Percentiles rank a stretch among this genome's conserved stretches.
Evolutionary conservation across 169 alveolate species (phyloP).

Genomic region (Cryptosporidium ryanae): DNA sequence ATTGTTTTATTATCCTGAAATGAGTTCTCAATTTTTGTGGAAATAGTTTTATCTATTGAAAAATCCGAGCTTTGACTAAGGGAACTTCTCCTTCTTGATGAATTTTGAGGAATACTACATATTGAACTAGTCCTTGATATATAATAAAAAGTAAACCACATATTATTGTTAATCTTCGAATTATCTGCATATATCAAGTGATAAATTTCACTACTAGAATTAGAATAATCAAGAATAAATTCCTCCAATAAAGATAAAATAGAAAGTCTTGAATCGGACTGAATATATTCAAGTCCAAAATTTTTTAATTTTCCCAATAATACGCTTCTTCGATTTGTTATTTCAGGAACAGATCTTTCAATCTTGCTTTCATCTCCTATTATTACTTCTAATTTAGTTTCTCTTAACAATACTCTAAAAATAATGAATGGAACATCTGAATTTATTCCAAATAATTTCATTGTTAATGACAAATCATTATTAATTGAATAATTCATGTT

Average conservation of each 20-base stretch:
- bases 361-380: not conserved
- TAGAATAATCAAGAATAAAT: slow-evolving; percentile 44
- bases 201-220: slow-evolving; percentile 3
- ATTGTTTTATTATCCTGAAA: slow-evolving; percentile 17
- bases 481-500: not conserved
- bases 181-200: slow-evolving; percentile 60
- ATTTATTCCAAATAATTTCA: slow-evolving; percentile 8
- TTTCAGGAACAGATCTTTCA: not conserved
- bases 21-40: slow-evolving; percentile 9
- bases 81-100: slow-evolving; percentile 24
- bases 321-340: not conserved
- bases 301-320: slow-evolving; percentile 36
- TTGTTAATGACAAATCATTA: not conserved
- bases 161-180: not conserved
- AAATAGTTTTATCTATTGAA: slow-evolving; percentile 22
- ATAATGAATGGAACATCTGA: slow-evolving; percentile 54
- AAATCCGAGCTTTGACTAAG: slow-evolving; percentile 41
- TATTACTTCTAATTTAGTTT: slow-evolving; percentile 41
- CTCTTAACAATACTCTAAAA: slow-evolving; percentile 46
- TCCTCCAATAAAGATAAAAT: slow-evolving; percentile 36
- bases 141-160: slow-evolving; percentile 59
- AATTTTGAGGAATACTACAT: slow-evolving; percentile 18
- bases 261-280: slow-evolving; percentile 52
- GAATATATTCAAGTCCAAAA: slow-evolving; percentile 57
- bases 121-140: slow-evolving; percentile 9